phyloP scores from a whole-genome alignment of 2,329 filamentous ascomycete species.

The Talaromyces sp. region DNA sequence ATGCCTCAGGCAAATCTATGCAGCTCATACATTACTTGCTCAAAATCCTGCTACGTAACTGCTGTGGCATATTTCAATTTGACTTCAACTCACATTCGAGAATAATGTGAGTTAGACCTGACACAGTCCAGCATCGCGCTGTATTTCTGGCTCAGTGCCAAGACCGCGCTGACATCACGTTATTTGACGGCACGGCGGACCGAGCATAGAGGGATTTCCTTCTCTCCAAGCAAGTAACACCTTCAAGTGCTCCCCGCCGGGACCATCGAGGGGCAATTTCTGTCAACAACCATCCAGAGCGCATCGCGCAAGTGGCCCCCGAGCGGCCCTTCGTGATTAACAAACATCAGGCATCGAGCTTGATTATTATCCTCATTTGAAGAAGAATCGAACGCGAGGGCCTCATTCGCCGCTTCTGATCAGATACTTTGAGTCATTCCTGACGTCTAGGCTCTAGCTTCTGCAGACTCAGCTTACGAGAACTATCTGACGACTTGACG shows the following conservation, averaged over 20 bases:
- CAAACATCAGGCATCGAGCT: neutral
- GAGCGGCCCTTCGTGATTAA: slow-evolving; percentile 3
- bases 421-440: neutral
- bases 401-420: neutral
- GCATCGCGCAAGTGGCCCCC: slow-evolving; percentile 14
- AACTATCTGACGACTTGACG: neutral
- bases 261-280: slow-evolving; percentile 13
- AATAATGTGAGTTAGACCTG: neutral
- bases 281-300: slow-evolving; percentile 13
- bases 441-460: neutral
- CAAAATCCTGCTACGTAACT: neutral
- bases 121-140: neutral
- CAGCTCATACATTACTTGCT: neutral
- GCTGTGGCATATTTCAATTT: neutral
- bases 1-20: slow-evolving; percentile 2
- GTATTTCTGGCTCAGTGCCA: neutral
- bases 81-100: neutral
- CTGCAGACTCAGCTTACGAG: neutral
- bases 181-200: neutral
- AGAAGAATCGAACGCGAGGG: neutral
- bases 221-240: neutral
- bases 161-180: slow-evolving; percentile 6
- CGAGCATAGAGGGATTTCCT: neutral
- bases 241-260: slow-evolving; percentile 7
- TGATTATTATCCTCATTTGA: neutral